Percentiles rank a stretch among this genome's conserved stretches.
These are phyloP conservation scores for Botrytis medusae DNA, from an alignment of 2,329 filamentous ascomycete genomes.

Conservation along the genomic window DNA sequence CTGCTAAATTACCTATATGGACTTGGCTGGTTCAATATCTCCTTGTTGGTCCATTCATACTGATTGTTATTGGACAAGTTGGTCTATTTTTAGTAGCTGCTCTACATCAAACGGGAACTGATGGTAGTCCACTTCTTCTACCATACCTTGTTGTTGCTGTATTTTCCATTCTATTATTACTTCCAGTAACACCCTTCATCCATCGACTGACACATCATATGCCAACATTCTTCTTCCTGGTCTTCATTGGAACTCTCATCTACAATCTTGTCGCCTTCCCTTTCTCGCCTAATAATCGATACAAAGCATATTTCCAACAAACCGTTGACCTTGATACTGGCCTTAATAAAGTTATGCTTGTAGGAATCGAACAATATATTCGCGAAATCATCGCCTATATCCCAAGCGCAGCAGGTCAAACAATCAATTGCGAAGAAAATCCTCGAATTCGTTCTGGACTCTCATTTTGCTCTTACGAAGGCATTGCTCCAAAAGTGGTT, in stretches of 20 bases:
- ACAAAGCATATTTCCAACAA: slow-evolving; percentile 89
- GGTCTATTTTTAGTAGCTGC: slow-evolving; percentile 71
- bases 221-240: slow-evolving; percentile 70
- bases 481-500: slow-evolving; percentile 64
- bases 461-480: slow-evolving; percentile 69
- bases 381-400: slow-evolving; percentile 65
- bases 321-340: slow-evolving; percentile 73
- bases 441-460: slow-evolving; percentile 52
- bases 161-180: slow-evolving; percentile 68
- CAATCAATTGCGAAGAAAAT: slow-evolving; percentile 51
- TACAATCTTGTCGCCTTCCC: slow-evolving; percentile 89
- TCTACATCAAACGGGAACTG: slow-evolving; percentile 76
- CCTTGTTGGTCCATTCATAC: slow-evolving; percentile 71
- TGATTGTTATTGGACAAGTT: slow-evolving; percentile 76
- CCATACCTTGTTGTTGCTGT: slow-evolving; percentile 70
- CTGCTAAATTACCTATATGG: slow-evolving; percentile 73
- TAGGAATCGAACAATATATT: slow-evolving; percentile 67
- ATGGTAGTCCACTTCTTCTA: slow-evolving; percentile 71
- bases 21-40: slow-evolving; percentile 87
- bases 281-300: slow-evolving; percentile 74
- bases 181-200: slow-evolving; percentile 79
- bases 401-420: slow-evolving; percentile 67
- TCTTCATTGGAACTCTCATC: slow-evolving; percentile 73
- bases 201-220: slow-evolving; percentile 84
- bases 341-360: slow-evolving; percentile 67